phyloP scores from a whole-genome alignment of 352 stramenopile species.

The Albugo candida region DNA sequence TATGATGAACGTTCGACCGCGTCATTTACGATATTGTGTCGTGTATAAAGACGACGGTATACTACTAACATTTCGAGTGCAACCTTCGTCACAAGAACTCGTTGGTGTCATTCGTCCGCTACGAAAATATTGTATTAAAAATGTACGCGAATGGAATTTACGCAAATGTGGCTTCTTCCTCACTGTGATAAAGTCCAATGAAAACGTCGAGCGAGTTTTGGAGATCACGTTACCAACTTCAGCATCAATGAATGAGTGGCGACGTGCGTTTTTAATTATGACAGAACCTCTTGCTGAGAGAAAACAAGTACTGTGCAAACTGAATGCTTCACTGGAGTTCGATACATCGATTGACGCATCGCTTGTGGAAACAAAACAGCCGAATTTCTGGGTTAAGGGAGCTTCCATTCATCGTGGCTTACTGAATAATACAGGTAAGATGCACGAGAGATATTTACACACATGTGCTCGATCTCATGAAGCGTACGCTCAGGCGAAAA shows the following conservation, averaged over 20 bases:
- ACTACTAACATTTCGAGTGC: constrained; percentile 75
- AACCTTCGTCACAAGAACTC: constrained; percentile 50
- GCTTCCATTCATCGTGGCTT: constrained; percentile 62
- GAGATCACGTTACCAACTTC: constrained; percentile 48
- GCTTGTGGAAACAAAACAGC: neutral
- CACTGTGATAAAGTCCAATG: constrained; percentile 40
- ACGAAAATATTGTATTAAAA: constrained; percentile 42
- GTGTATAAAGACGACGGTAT: constrained; percentile 33
- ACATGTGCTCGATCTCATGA: neutral
- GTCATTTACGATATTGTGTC: constrained; percentile 74
- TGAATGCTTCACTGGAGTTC: neutral
- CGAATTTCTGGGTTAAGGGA: constrained; percentile 64
- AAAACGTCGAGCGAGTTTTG: constrained; percentile 56
- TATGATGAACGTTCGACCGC: constrained; percentile 66
- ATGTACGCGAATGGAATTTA: constrained; percentile 47
- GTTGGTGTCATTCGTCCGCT: constrained; percentile 36
- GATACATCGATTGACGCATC: neutral
- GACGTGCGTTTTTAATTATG: constrained; percentile 32
- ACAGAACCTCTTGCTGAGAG: neutral
- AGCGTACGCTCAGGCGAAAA: constrained; percentile 38
- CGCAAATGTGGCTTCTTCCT: constrained; percentile 57
- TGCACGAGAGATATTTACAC: neutral
- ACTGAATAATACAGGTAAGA: constrained; percentile 30
- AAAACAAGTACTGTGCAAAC: constrained; percentile 8
- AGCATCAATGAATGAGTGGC: constrained; percentile 39